Percentiles rank a stretch among this genome's conserved stretches.
phyloP scores from a whole-genome alignment of 1,139 yeast species.

The Pichia kudriavzevii region DNA sequence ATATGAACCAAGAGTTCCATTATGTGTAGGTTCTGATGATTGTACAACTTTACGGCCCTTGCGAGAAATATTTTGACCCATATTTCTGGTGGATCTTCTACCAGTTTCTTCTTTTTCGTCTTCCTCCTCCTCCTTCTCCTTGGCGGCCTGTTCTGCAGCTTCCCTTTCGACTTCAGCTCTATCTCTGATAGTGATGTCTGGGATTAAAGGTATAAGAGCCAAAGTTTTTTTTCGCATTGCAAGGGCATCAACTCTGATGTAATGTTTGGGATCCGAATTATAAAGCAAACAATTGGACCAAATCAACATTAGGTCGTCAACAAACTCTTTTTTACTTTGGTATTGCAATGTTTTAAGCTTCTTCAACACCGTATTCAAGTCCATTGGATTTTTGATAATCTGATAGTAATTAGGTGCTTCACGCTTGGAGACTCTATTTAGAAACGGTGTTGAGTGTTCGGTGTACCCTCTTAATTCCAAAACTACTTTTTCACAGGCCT shows the following conservation, averaged over 20 bases:
- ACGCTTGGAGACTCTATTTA: conserved; percentile 88
- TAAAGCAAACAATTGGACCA: conserved; percentile 93
- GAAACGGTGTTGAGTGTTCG: conserved; percentile 93
- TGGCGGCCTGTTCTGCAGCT: conserved; percentile 48
- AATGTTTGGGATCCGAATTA: conserved; percentile 93
- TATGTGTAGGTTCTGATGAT: too few relatives aligned
- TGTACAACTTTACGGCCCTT: too few relatives aligned
- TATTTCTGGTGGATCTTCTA: conserved; percentile 35
- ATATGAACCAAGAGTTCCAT: too few relatives aligned
- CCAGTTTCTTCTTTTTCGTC: conserved; percentile 28
- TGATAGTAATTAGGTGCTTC: conserved; percentile 96
- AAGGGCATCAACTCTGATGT: conserved; percentile 80
- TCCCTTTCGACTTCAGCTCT: conserved; percentile 85
- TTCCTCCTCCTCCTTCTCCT: conserved; percentile 55
- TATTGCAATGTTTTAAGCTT: conserved; percentile 78
- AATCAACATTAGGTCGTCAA: conserved; percentile 85
- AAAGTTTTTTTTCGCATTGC: conserved; percentile 92
- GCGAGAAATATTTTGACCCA: conserved; percentile 22
- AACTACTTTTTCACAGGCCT: conserved; percentile 93
- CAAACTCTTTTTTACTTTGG: conserved; percentile 78
- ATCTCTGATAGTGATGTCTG: conserved; percentile 75
- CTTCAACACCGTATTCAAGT: conserved; percentile 86
- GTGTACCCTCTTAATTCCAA: conserved; percentile 85
- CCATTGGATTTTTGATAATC: conserved; percentile 93
- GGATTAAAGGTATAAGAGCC: conserved; percentile 72